Base-by-base conservation (phyloP, 345 rosid species). In the Streptanthus diversifolius region DNA sequence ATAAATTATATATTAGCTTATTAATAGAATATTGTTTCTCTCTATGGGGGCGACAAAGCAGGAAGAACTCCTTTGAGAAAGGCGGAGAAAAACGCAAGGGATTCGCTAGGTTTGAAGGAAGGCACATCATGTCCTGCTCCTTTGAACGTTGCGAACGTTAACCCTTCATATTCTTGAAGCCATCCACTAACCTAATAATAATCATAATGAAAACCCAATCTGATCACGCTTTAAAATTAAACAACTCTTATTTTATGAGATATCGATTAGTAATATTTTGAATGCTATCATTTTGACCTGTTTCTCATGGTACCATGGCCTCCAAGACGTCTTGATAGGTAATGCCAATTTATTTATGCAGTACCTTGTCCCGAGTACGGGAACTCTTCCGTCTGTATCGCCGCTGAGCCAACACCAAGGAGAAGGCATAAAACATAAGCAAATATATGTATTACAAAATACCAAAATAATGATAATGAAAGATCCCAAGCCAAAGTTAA, bases 121-220 rank as follows among this genome's bases (percentile, higher is more conserved):
- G 97, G 98, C 48, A 93, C 97, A 5, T 92, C 96, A 69, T 93
- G 98, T 13, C 98, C 98, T 15, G 98, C 98, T 66, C 98, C 98
- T 82, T 90, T 84, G 63, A 93, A 79, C 5, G 98, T 93, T 51
- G 87, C 89, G 68, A 82, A 93, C 3, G 89, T 86, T 1, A 93
- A 88, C 15, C 98, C 98, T 45, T 82, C 76, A 68, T 93, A 93
- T 80, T 90, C 97, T 65, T 93, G 97, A 73, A 82, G 61, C 97
- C 98, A 93, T 1, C 97, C 98, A 41, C 95, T 83, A 14, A 92
- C 98, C 93, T 90, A 81, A 52, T 27, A 25, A 37, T 47, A n/a
- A 33, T 44, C 3, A 52, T 59, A 6, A 4, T 44, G 59, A 12
- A 15, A 12, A 71, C 1, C 36, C 12, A 4, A 45, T 41, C 11